Percentiles rank a stretch among this genome's conserved stretches.
Evolutionary conservation across 768 basidiomycete species (phyloP).

Genomic region (Mycena filopes): DNA sequence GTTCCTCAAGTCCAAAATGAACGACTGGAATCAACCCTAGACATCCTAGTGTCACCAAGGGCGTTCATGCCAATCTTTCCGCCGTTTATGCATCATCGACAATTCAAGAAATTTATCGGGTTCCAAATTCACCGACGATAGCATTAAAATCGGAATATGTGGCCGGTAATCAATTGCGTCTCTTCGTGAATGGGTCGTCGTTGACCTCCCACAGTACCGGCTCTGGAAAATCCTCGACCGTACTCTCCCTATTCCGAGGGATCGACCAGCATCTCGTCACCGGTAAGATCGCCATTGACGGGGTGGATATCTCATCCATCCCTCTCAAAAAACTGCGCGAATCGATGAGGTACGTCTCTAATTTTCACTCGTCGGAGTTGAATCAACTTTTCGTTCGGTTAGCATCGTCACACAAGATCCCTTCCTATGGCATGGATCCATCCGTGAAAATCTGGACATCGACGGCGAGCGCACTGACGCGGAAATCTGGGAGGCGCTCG

Average conservation of each 20-base stretch:
- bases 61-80: too few relatives aligned
- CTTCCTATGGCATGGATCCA: constrained; percentile 32
- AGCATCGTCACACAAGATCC: constrained; percentile 30
- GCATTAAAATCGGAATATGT: constrained; percentile 19
- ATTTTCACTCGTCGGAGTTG: not conserved
- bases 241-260: constrained; percentile 25
- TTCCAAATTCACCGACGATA: too few relatives aligned
- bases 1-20: too few relatives aligned
- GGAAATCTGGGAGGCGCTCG: constrained; percentile 20
- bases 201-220: constrained; percentile 16
- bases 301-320: constrained; percentile 22
- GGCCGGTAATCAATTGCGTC: constrained; percentile 14
- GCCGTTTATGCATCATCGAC: too few relatives aligned
- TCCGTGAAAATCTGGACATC: constrained; percentile 22
- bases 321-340: constrained; percentile 18
- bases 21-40: too few relatives aligned
- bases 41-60: too few relatives aligned
- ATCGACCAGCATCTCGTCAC: constrained; percentile 30
- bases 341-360: constrained; percentile 21
- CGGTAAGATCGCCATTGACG: constrained; percentile 24
- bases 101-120: too few relatives aligned
- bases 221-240: constrained; percentile 26
- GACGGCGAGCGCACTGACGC: constrained; percentile 6
- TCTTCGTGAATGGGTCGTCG: not conserved
- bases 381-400: not conserved